Conservation (phyloP, 2,329 filamentous ascomycete genomes). For the Fonsecaea pedrosoi region DNA sequence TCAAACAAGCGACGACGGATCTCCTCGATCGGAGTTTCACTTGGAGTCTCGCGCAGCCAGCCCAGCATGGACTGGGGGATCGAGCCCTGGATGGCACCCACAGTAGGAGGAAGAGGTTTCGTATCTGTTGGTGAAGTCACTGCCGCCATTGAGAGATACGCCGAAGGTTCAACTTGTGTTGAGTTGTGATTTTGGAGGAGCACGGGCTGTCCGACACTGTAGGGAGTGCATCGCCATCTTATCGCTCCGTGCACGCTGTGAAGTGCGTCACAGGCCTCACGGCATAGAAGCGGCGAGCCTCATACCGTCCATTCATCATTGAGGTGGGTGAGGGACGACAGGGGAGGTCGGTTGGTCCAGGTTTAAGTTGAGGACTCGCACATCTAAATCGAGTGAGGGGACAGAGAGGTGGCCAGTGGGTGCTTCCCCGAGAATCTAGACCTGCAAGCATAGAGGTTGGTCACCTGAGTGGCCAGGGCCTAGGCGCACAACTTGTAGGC, state of each 20-base stretch:
- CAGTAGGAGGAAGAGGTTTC: background rate
- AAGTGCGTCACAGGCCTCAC: background rate
- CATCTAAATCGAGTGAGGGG: no score
- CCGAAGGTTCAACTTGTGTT: background rate
- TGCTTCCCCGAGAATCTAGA: no score
- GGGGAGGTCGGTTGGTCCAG: background rate
- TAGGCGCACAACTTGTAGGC: background rate
- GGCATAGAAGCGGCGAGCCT: background rate
- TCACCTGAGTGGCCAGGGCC: no score
- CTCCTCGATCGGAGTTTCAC: slow-evolving; percentile 48
- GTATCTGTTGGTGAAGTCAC: background rate
- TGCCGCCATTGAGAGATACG: background rate
- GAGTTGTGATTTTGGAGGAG: background rate
- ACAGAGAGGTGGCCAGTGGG: no score
- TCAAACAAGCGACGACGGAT: slow-evolving; percentile 48
- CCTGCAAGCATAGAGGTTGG: no score
- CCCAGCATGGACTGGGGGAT: slow-evolving; percentile 41
- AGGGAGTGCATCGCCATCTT: background rate
- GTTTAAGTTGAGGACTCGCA: background rate
- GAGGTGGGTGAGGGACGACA: background rate
- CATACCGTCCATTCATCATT: background rate
- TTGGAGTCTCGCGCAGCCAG: slow-evolving; percentile 45
- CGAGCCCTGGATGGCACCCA: slow-evolving; percentile 30
- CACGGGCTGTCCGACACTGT: background rate
- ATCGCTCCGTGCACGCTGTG: background rate